phyloP scores from a whole-genome alignment of 495 filamentous ascomycete genomes.

The Penicillium malachiteum region DNA sequence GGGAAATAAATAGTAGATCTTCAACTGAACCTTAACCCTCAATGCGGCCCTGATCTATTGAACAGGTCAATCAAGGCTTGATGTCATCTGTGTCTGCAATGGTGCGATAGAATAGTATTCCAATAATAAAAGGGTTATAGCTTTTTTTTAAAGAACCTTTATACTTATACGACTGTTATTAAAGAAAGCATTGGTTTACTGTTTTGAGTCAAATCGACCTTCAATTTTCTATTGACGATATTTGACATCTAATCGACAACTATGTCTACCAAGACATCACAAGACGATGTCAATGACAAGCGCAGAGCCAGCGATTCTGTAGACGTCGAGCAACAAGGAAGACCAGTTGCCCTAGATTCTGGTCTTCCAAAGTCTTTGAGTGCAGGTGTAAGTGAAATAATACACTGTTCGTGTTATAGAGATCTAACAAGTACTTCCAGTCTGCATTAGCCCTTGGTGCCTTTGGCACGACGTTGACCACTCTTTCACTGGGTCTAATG shows the following conservation, averaged over 20 bases:
- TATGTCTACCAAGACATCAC: slow-evolving; percentile 10
- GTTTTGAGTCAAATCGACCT: not conserved
- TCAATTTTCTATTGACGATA: not conserved
- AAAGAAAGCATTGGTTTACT: no score
- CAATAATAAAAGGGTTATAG: not conserved
- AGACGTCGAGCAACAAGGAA: slow-evolving; percentile 21
- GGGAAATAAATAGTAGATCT: not conserved
- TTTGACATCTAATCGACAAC: not conserved
- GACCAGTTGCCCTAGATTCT: not conserved
- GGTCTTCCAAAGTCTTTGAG: slow-evolving; percentile 20
- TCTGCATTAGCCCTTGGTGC: slow-evolving; percentile 50
- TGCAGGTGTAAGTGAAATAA: slow-evolving; percentile 22
- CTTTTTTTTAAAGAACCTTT: not conserved
- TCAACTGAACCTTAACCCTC: not conserved
- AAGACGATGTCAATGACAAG: slow-evolving; percentile 7
- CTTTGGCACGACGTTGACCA: slow-evolving; percentile 51
- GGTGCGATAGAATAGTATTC: not conserved
- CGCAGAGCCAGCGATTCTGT: slow-evolving; percentile 8
- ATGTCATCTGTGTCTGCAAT: not conserved
- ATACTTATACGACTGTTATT: no score
- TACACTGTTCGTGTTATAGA: not conserved
- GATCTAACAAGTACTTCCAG: slow-evolving; percentile 15
- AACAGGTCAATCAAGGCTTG: not conserved
- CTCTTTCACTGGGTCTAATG: slow-evolving; percentile 48
- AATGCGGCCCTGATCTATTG: not conserved